Conservation (phyloP, 75 land plant species). For the Ceratopteris richardii region DNA sequence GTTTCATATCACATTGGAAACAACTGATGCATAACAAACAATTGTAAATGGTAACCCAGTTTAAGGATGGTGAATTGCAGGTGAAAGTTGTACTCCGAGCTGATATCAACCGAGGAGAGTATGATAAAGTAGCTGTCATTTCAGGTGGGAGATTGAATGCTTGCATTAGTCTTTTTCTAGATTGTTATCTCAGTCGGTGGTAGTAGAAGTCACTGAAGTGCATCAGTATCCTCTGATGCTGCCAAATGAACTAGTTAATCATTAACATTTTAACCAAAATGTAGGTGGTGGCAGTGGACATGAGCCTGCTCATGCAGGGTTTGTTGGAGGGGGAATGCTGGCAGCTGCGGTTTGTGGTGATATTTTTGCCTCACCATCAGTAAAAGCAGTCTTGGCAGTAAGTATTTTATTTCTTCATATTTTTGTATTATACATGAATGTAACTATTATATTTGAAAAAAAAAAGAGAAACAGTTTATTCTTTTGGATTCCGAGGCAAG, state of each 20-base stretch:
- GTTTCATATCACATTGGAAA: too few relatives aligned
- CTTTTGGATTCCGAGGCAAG: too few relatives aligned
- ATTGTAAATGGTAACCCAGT: too few relatives aligned
- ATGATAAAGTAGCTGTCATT: constrained; percentile 84
- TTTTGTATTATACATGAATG: too few relatives aligned
- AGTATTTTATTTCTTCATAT: constrained; percentile 8
- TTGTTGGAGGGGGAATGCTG: constrained; percentile 92
- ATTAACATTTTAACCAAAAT: neutral
- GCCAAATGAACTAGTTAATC: too few relatives aligned
- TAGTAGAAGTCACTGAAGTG: too few relatives aligned
- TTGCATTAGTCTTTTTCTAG: too few relatives aligned
- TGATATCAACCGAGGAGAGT: constrained; percentile 58
- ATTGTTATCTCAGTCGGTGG: too few relatives aligned
- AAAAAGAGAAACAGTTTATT: too few relatives aligned
- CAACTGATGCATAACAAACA: too few relatives aligned
- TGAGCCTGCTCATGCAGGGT: constrained; percentile 99
- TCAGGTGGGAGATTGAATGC: constrained; percentile 49
- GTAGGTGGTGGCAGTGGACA: constrained; percentile 99
- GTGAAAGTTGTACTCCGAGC: constrained; percentile 93
- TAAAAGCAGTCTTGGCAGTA: constrained; percentile 81
- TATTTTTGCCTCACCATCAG: constrained; percentile 84
- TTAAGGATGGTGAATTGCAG: constrained; percentile 30
- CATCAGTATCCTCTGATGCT: too few relatives aligned
- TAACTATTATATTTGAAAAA: too few relatives aligned
- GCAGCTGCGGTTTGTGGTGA: constrained; percentile 98